Evolutionary conservation across 805 yeast genomes (phyloP), one percentile per base, ranked within the genome.

Genomic region (Suhomyces emberorum): DNA sequence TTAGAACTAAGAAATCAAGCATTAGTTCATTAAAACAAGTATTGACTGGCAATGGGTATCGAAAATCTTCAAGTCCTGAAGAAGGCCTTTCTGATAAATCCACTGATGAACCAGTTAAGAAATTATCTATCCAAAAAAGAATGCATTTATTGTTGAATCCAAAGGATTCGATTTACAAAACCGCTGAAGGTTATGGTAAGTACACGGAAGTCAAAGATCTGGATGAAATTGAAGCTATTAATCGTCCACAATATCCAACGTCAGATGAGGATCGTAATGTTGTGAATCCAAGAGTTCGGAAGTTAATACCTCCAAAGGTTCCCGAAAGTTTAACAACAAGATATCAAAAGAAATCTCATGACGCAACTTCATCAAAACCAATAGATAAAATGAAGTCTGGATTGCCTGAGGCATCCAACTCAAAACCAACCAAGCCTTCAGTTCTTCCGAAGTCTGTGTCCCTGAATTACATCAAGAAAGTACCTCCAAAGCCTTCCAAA

Each of bases 151-250:
- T 76, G 26, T 55, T 79, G 37, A 64, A 68, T 47, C 14, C 28
- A 25, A 58, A 55, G 42, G 57, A 58, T 34, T 61, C 51, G 25
- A 52, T 73, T 4, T 73, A 75, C 9, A 81, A 76, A 48, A 79
- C 91, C 0, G 95, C 95, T 0, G 58, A 69, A 4, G 96, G 96
- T 0, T 88, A 88, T 57, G 96, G 96, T 6, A 77, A 77, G 53
- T 85, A 74, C 52, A 79, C 89, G 0, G 81, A 72, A 32, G 21
- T 32, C 9, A 44, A 45, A 22, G 57, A 50, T 19, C 46, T 51
- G 11, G 69, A 64, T 12, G 68, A 63, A 23, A 41, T 63, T 12
- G 54, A 52, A 6, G 61, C 63, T 3, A 62, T 63, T 11, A 63
- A 63, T 43, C 42, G 32, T 25, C 40, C 23, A 23, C 40, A 30